Evolutionary conservation across 1,284 basidiomycete species (phyloP), one percentile per base, ranked within the genome.

Genomic region (Trichosporon asahii): DNA sequence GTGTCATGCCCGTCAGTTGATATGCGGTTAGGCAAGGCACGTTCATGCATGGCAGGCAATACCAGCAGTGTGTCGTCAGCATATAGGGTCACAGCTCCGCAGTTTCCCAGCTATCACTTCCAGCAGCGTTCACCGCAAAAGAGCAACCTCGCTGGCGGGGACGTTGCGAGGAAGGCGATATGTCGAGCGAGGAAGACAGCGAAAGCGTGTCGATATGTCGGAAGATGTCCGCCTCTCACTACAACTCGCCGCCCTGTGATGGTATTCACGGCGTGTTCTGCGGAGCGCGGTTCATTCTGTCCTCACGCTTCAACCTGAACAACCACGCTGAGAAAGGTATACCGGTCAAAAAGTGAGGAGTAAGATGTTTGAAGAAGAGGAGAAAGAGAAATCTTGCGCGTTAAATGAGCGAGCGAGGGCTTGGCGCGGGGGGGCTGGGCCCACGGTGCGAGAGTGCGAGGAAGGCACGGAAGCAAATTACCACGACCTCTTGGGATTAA

Each of bases 301-400:
- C 57, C 57, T 61, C 57, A 61, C 57, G 29, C 57, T 61, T 61
- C 57, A 33, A 61, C 57, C 57, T 31, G 57, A 31, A 33, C 57
- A 61, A 61, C 57, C 57, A 61, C 57, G 57, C 57, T 33, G 57
- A 61, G 29, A 61, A n/a, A 61, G 57, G 27, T 61, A 33, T 57
- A 61, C 57, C 57, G 29, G 57, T 61, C 29, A 61, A 61, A 61
- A 61, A 61, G 57, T 61, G 57, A 60, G 57, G 57, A 61, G 27
- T 61, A n/a, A 61, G 57, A 61, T 61, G 57, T 61, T 61, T 33
- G 57, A 31, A 61, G 55, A 9, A 60, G 29, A n/a, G 29, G n/a
- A 33, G 29, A 11, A 33, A 61, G 57, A 33, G 29, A 61, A 61
- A 61, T 61, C 57, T 14, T n/a, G 27, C 57, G 29, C 57, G 57